These are phyloP conservation scores for Amaranthus cruentus DNA, from an alignment of 148 eudicot genomes.

Conservation along the genomic window DNA sequence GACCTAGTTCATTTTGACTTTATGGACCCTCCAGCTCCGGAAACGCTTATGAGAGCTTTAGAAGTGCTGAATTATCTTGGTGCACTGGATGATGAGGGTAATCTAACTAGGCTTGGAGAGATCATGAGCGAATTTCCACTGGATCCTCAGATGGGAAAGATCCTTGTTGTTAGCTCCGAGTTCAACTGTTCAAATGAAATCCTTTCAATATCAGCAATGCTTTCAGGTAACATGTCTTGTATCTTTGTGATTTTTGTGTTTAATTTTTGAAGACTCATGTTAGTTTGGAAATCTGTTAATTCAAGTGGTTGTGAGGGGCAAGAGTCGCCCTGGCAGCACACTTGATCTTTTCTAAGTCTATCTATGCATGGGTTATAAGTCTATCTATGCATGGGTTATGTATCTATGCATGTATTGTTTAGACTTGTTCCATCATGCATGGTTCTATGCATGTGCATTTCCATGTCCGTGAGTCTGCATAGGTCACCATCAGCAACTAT, in stretches of 20 bases:
- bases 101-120: conserved; percentile 68
- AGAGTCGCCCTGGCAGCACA: conserved; percentile 18
- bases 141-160: conserved; percentile 87
- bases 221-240: conserved; percentile 49
- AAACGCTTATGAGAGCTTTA: conserved; percentile 81
- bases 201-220: conserved; percentile 89
- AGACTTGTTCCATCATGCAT: background rate
- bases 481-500: conserved; percentile 88
- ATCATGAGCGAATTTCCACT: conserved; percentile 85
- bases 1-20: conserved; percentile 93
- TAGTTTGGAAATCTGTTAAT: conserved; percentile 15
- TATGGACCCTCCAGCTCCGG: conserved; percentile 96
- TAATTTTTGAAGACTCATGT: conserved; percentile 3
- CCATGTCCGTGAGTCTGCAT: conserved; percentile 36
- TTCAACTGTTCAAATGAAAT: conserved; percentile 81
- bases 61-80: conserved; percentile 84
- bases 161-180: conserved; percentile 77
- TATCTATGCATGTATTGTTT: conserved; percentile 19
- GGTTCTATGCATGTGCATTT: conserved; percentile 26
- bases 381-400: too few relatives aligned
- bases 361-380: conserved; percentile 7
- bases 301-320: conserved; percentile 20
- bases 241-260: background rate
- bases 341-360: conserved; percentile 9
- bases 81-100: conserved; percentile 82